phyloP scores from a whole-genome alignment of 2,329 filamentous ascomycete genomes.

The Alternaria hordeiaustralica region DNA sequence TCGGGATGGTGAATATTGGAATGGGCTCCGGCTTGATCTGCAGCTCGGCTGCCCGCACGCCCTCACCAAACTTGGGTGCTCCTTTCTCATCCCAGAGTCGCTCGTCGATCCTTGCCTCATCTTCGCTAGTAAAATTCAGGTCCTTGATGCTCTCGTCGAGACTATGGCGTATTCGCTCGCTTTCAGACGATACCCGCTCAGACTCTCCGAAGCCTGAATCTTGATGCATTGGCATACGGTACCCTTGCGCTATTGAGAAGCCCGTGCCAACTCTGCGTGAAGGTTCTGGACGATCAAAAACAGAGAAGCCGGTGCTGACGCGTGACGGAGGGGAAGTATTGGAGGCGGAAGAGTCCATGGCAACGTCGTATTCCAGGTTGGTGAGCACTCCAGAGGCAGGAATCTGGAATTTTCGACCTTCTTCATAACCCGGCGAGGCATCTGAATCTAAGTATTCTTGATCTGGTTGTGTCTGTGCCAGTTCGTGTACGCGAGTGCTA shows the following conservation, averaged over 20 bases:
- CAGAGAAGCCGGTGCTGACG: conserved; percentile 35
- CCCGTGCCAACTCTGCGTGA: conserved; percentile 22
- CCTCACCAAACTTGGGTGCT: conserved; percentile 24
- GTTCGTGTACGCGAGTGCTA: conserved; percentile 43
- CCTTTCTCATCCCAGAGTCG: conserved; percentile 36
- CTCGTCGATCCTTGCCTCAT: conserved; percentile 31
- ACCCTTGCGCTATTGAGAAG: conserved; percentile 30
- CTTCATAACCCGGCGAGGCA: conserved; percentile 11
- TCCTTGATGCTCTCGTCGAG: conserved; percentile 33
- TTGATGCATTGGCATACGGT: conserved; percentile 42
- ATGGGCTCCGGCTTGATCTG: conserved; percentile 17
- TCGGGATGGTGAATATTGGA: conserved; percentile 5
- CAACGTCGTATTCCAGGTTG: conserved; percentile 41
- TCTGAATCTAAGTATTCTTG: conserved; percentile 1
- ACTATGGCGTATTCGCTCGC: conserved; percentile 33
- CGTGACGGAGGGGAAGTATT: conserved; percentile 34
- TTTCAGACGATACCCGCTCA: conserved; percentile 28
- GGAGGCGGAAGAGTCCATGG: conserved; percentile 34
- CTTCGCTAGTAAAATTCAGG: conserved; percentile 11
- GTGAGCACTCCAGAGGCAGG: conserved; percentile 31
- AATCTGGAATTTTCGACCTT: conserved; percentile 20
- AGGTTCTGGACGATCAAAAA: conserved; percentile 28
- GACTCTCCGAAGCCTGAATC: conserved; percentile 44
- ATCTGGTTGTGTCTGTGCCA: conserved; percentile 24
- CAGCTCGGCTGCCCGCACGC: conserved; percentile 20